Evolutionary conservation across 106 monocot species (phyloP).

Genomic region (Apostasia shenzhenica): DNA sequence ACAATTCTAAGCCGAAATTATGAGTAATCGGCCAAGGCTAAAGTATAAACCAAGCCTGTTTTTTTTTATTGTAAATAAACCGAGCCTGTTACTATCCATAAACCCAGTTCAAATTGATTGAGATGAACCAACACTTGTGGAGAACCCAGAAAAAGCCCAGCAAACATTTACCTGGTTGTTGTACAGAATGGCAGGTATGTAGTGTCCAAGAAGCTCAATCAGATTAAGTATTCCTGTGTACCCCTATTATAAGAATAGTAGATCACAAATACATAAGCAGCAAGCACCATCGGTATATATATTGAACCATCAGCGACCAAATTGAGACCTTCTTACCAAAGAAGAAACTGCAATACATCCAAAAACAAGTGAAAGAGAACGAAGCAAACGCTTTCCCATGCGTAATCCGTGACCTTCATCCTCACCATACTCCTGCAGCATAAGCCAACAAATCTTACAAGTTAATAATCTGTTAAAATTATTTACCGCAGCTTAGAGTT

Average conservation of each 20-base stretch:
- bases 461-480: too few species aligned
- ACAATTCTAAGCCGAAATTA: too few species aligned
- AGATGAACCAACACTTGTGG: too few species aligned
- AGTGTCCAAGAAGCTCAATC: slow-evolving; percentile 54
- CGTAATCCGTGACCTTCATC: slow-evolving; percentile 77
- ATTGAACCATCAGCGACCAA: neutral
- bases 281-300: too few species aligned
- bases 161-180: slow-evolving; percentile 67
- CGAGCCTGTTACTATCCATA: too few species aligned
- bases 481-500: too few species aligned
- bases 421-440: slow-evolving; percentile 74
- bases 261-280: too few species aligned
- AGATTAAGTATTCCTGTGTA: slow-evolving; percentile 73
- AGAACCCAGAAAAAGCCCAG: neutral
- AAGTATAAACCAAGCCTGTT: too few species aligned
- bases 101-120: too few species aligned
- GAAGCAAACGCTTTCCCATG: slow-evolving; percentile 90
- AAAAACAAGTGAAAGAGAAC: slow-evolving; percentile 78
- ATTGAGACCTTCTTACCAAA: slow-evolving; percentile 26
- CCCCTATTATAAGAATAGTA: slow-evolving; percentile 33
- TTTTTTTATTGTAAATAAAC: too few species aligned
- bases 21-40: too few species aligned
- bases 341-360: slow-evolving; percentile 79
- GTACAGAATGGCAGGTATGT: slow-evolving; percentile 64
- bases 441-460: neutral